Base-by-base conservation (phyloP, 805 yeast genomes). In the Zygosaccharomyces siamensis region DNA sequence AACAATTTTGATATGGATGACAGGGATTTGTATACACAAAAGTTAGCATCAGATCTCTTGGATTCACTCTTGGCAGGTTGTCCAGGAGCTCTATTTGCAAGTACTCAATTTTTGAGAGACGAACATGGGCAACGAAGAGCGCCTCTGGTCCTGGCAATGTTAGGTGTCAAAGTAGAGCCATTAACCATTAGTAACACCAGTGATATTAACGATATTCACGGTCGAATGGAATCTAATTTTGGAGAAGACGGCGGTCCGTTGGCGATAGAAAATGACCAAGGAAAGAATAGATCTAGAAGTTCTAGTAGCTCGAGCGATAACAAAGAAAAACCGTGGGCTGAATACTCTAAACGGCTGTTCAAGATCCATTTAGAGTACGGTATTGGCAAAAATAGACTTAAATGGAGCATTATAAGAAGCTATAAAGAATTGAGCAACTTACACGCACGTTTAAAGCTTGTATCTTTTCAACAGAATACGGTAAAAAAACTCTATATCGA, bases 361-460 rank as follows among this genome's bases (percentile, higher is more conserved):
- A 73, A 78, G 50, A 71, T 93, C n/a, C 86, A 84, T 43, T 71
- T 93, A 39, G 96, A 90, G 62, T 93, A 93, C 61, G 99, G 98
- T 5, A 79, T 89, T 28, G 96, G 96, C 1, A 78, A 81, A 5
- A 79, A 83, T 48, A 70, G 89, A 46, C 71, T 89, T 57, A 79
- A 79, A 57, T 93, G 99, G 99, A 72, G 83, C 1, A 78, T 93
- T 5, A 74, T 80, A 26, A 84, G 84, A 58, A 84, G 81, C 20
- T 79, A 83, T 42, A 80, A 81, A 57, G 96, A 89, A 53, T 72
- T 93, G 38, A 69, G 78, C n/a, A 74, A 74, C 23, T 72, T 92
- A 47, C 95, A 90, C 63, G 78, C 85, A 16, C 76, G 79, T 47
- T 71, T 90, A 53, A 83, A 80, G 60, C 71, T 83, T 7, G 72